phyloP scores from a whole-genome alignment of 2,329 filamentous ascomycete species.

The Aschersonia sp. region DNA sequence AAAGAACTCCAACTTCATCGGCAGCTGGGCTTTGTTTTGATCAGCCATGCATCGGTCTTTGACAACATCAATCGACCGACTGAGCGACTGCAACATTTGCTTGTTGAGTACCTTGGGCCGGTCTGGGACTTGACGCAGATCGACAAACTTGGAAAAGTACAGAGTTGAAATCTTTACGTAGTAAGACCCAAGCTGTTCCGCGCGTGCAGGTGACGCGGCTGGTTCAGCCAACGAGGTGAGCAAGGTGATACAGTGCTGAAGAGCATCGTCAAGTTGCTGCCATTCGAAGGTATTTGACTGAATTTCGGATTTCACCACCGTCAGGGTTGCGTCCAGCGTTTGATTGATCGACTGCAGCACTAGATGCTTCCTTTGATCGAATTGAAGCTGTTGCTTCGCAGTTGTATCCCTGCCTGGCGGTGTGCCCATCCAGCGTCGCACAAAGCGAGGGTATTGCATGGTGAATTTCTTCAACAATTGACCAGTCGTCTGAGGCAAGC shows the following conservation, averaged over 20 bases:
- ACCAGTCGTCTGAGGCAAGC: conserved; percentile 10
- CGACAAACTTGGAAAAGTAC: conserved; percentile 50
- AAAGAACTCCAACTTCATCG: conserved; percentile 51
- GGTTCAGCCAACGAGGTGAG: conserved; percentile 35
- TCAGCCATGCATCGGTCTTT: conserved; percentile 37
- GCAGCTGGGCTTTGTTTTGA: conserved; percentile 42
- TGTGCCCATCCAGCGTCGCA: conserved; percentile 46
- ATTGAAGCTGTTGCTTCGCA: conserved; percentile 43
- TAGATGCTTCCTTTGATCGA: conserved; percentile 43
- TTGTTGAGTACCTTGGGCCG: conserved; percentile 21
- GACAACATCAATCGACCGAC: conserved; percentile 48
- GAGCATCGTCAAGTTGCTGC: conserved; percentile 39
- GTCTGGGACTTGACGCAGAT: conserved; percentile 28
- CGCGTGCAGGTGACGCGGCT: conserved; percentile 12
- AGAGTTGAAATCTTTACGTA: conserved; percentile 56
- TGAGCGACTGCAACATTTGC: conserved; percentile 39
- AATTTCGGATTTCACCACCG: conserved; percentile 38
- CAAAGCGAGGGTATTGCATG: conserved; percentile 43
- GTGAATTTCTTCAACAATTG: conserved; percentile 39
- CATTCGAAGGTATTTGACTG: conserved; percentile 32
- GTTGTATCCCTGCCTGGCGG: conserved; percentile 32
- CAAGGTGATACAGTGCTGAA: conserved; percentile 40
- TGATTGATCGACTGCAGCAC: conserved; percentile 37
- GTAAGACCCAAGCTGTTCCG: conserved; percentile 27
- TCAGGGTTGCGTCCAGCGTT: conserved; percentile 45